These are phyloP conservation scores for Zygnema circumcarinatum DNA, from an alignment of 139 green algal species.

Conservation along the genomic window DNA sequence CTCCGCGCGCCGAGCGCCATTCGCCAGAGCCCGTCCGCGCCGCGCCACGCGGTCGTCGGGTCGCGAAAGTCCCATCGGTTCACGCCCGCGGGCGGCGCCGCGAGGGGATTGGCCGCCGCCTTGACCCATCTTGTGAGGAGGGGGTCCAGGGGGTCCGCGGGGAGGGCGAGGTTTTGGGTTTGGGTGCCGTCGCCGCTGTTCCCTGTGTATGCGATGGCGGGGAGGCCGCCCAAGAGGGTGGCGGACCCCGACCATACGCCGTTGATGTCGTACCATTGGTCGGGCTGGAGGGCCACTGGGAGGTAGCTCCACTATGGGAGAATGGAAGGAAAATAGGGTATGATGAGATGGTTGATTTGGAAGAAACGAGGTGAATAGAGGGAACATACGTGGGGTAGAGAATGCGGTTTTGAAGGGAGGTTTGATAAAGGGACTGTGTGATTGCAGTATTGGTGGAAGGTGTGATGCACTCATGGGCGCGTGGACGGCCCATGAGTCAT, in stretches of 20 bases:
- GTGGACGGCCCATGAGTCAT: neutral
- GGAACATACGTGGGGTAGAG: neutral
- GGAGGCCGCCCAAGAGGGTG: conserved; percentile 31
- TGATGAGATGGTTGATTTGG: neutral
- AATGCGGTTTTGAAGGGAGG: neutral
- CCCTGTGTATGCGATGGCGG: conserved; percentile 40
- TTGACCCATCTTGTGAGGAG: conserved; percentile 43
- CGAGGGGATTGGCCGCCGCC: conserved; percentile 29
- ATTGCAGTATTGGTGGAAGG: too few relatives aligned
- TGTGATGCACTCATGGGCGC: neutral
- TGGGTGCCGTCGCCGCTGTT: conserved; percentile 3
- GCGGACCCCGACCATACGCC: conserved; percentile 48
- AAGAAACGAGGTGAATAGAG: neutral
- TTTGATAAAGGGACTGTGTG: too few relatives aligned
- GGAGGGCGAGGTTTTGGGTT: conserved; percentile 33
- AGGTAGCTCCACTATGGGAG: conserved; percentile 36
- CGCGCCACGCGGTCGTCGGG: conserved; percentile 42
- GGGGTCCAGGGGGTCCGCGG: conserved; percentile 17
- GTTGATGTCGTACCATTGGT: conserved; percentile 57
- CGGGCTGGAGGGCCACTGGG: conserved; percentile 32
- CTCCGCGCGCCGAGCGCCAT: conserved; percentile 25
- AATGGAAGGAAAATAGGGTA: neutral
- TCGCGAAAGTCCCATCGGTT: conserved; percentile 40
- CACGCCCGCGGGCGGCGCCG: conserved; percentile 11
- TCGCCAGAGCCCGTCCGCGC: conserved; percentile 37